phyloP scores from a whole-genome alignment of 176 grass and related monocot genomes.

The Tillandsia fasciculata region DNA sequence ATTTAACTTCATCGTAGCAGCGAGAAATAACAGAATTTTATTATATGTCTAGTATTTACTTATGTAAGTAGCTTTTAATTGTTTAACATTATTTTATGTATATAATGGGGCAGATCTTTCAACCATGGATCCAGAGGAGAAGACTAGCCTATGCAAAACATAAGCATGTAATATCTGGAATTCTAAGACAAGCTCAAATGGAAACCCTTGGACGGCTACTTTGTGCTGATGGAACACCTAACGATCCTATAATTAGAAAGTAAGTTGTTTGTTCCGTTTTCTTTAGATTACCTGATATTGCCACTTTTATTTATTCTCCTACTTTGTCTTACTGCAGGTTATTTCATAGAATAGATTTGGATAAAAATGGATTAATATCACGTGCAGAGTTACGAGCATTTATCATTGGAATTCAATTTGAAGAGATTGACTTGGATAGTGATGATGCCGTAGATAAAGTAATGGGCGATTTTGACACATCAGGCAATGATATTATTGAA shows the following conservation, averaged over 20 bases:
- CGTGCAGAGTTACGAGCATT: conserved; percentile 28
- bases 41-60: background rate
- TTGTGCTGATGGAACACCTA: conserved; percentile 45
- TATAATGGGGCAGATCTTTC: conserved; percentile 64
- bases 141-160: conserved; percentile 77
- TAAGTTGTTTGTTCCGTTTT: conserved; percentile 15
- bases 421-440: conserved; percentile 27
- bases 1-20: background rate
- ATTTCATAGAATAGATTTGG: conserved; percentile 28
- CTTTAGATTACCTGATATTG: background rate
- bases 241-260: conserved; percentile 53
- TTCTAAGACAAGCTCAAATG: conserved; percentile 48
- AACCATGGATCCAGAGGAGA: conserved; percentile 92
- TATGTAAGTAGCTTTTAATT: background rate
- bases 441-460: conserved; percentile 29
- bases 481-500: conserved; percentile 25
- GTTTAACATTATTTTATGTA: background rate
- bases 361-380: conserved; percentile 21
- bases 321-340: conserved; percentile 19
- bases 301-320: background rate
- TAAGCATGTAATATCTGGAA: conserved; percentile 95
- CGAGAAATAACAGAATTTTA: background rate
- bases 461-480: conserved; percentile 39
- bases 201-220: conserved; percentile 42
- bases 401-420: conserved; percentile 36